These are phyloP conservation scores for Patellifolia procumbens DNA, from an alignment of 179 eudicot species.

Conservation along the genomic window DNA sequence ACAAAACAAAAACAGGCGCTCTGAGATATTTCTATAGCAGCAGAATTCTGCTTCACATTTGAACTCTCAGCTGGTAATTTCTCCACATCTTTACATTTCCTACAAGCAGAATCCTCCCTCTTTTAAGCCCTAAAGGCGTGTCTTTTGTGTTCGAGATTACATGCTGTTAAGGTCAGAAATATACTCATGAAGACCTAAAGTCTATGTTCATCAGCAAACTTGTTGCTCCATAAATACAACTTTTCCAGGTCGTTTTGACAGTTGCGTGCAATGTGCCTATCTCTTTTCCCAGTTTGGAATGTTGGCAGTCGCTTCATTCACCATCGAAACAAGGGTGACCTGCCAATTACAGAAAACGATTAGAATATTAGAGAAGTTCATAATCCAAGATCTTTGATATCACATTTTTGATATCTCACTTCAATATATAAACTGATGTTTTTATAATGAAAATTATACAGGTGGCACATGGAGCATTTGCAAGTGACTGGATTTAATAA, in stretches of 20 bases:
- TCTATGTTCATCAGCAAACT: slow-evolving; percentile 11
- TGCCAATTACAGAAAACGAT: slow-evolving; percentile 24
- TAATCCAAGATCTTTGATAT: not conserved
- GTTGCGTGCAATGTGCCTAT: not conserved
- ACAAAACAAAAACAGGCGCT: not conserved
- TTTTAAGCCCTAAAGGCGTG: slow-evolving; percentile 12
- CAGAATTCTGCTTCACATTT: slow-evolving; percentile 3
- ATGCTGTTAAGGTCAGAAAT: slow-evolving; percentile 16
- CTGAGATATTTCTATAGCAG: slow-evolving; percentile 2
- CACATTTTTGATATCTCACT: not conserved
- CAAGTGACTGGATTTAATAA: not conserved
- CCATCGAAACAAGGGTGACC: slow-evolving; percentile 60
- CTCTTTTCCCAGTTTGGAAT: slow-evolving; percentile 57
- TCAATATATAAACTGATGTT: not conserved
- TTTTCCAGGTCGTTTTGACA: slow-evolving; percentile 4
- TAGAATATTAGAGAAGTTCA: not conserved
- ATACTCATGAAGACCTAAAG: slow-evolving; percentile 18
- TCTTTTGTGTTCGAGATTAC: slow-evolving; percentile 18
- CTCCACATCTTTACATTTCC: not conserved
- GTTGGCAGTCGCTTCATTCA: slow-evolving; percentile 66
- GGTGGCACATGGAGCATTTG: not conserved
- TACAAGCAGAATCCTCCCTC: slow-evolving; percentile 12
- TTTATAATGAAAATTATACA: not conserved
- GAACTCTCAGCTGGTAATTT: slow-evolving; percentile 1
- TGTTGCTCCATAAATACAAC: not conserved